Percentiles rank a stretch among this genome's conserved stretches.
Conservation (phyloP, 2,329 filamentous ascomycete genomes). For the Tolypocladium amazonense region DNA sequence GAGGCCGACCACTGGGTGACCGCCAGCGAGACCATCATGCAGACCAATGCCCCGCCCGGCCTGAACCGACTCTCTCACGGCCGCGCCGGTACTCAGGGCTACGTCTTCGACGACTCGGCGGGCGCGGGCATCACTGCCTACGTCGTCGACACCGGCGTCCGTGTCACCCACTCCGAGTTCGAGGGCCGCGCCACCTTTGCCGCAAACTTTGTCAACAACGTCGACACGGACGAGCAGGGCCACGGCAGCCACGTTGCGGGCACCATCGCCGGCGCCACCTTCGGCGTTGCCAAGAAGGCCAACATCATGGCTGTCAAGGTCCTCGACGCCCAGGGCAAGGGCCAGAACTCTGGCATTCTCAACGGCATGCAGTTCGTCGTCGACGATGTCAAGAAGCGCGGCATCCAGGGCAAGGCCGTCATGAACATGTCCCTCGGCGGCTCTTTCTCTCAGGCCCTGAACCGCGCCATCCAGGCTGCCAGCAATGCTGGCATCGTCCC, state of each 20-base stretch:
- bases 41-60: constrained; percentile 42
- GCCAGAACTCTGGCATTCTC: constrained; percentile 34
- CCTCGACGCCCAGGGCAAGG: constrained; percentile 31
- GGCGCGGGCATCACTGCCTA: constrained; percentile 49
- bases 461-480: constrained; percentile 41
- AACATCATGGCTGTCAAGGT: constrained; percentile 50
- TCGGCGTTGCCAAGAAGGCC: constrained; percentile 50
- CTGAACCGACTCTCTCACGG: constrained; percentile 42
- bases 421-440: constrained; percentile 56
- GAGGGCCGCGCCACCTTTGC: constrained; percentile 42
- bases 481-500: constrained; percentile 41
- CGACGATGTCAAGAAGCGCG: constrained; percentile 30
- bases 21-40: constrained; percentile 31
- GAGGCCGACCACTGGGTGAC: constrained; percentile 42
- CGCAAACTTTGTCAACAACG: constrained; percentile 39
- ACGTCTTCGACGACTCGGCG: constrained; percentile 39
- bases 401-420: constrained; percentile 40
- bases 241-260: constrained; percentile 56
- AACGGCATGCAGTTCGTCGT: constrained; percentile 48
- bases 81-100: constrained; percentile 16
- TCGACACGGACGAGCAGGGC: constrained; percentile 46
- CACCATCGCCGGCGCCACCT: constrained; percentile 49
- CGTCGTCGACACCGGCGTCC: constrained; percentile 56
- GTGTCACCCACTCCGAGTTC: constrained; percentile 43
- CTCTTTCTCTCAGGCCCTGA: constrained; percentile 35